Evolutionary conservation across 345 rosid genomes (phyloP).

Genomic region (Eucalyptus shirleyi): DNA sequence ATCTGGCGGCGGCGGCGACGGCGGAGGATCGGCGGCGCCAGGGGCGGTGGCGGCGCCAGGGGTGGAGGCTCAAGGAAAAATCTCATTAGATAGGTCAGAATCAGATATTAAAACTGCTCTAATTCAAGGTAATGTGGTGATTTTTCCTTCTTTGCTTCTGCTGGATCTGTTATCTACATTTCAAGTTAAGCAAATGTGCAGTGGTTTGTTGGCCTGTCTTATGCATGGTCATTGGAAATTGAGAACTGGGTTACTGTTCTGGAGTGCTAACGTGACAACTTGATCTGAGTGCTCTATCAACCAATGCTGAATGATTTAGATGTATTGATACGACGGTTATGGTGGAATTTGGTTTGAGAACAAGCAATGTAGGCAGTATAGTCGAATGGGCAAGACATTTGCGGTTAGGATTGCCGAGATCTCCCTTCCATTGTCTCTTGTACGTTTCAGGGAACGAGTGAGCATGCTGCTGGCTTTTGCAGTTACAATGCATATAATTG

Average conservation of each 20-base stretch:
- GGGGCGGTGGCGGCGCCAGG: slow-evolving; percentile 17
- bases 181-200: not conserved
- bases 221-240: not conserved
- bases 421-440: not conserved
- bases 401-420: not conserved
- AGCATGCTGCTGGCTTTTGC: not conserved
- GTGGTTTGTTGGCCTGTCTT: not conserved
- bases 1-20: not conserved
- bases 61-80: slow-evolving; percentile 49
- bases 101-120: slow-evolving; percentile 29
- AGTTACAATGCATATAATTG: not conserved
- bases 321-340: not conserved
- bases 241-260: not conserved
- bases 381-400: not conserved
- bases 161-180: not conserved
- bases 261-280: not conserved
- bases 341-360: not conserved
- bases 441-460: not conserved
- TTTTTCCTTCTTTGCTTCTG: not conserved
- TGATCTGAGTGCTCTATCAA: not conserved
- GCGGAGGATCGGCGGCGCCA: not conserved
- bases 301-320: not conserved
- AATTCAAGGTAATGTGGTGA: slow-evolving; percentile 34
- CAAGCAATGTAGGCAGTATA: not conserved
- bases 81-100: slow-evolving; percentile 55